A percentile compares a stretch with the other conserved stretches of the same genome.
These are phyloP conservation scores for Pleurotus cornucopiae DNA, from an alignment of 768 basidiomycete species.

Conservation along the genomic window DNA sequence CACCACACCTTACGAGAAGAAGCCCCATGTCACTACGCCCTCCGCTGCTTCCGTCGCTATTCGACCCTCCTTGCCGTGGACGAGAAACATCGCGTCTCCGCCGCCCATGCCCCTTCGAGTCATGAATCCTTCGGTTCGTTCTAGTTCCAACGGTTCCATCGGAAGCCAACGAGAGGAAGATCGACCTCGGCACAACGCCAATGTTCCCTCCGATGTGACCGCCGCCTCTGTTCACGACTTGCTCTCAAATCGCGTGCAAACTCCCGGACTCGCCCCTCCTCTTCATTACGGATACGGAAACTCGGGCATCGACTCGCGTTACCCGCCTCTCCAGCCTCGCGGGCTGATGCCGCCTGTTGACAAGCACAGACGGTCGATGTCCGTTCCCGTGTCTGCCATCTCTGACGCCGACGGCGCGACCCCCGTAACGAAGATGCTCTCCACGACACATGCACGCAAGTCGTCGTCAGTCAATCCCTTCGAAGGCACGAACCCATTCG, in stretches of 20 bases:
- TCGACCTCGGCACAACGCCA: constrained; percentile 5
- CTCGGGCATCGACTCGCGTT: constrained; percentile 2
- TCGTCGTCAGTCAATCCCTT: constrained; percentile 32
- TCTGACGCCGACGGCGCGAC: constrained; percentile 17
- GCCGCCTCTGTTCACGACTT: background rate
- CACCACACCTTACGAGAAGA: constrained; percentile 26
- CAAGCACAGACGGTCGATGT: constrained; percentile 12
- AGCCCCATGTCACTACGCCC: constrained; percentile 29
- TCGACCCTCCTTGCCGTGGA: constrained; percentile 24
- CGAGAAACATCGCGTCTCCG: constrained; percentile 18
- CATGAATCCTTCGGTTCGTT: constrained; percentile 1
- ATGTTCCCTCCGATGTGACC: constrained; percentile 3
- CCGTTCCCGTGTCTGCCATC: constrained; percentile 17
- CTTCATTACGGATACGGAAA: constrained; percentile 36
- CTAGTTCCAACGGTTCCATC: background rate
- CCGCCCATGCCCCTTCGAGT: constrained; percentile 24
- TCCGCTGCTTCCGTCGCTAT: constrained; percentile 14
- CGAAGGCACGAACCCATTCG: constrained; percentile 4
- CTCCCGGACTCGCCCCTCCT: constrained; percentile 29
- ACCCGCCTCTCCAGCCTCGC: constrained; percentile 11
- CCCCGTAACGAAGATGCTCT: constrained; percentile 42
- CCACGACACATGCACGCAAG: constrained; percentile 37
- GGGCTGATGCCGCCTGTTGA: constrained; percentile 15
- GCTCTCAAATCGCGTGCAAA: background rate
- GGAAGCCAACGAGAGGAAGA: background rate